Percentiles rank a stretch among this genome's conserved stretches.
Evolutionary conservation across 2,329 filamentous ascomycete species (phyloP).

Genomic region (Pyrenophora teres): DNA sequence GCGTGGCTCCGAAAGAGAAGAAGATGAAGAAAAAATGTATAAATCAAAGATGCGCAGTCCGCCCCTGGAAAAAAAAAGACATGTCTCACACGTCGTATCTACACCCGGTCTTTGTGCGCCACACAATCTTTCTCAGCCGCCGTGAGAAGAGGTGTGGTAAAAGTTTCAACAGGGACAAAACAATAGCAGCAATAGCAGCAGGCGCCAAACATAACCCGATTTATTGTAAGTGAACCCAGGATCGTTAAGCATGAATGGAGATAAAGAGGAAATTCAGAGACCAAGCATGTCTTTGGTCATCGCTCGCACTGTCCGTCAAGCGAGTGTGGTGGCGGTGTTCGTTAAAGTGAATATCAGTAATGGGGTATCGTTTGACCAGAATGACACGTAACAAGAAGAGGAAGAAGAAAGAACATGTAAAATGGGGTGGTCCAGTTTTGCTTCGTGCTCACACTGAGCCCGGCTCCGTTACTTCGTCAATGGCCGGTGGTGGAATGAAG

Average conservation of each 20-base stretch:
- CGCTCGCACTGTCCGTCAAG: background rate
- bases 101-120: no score
- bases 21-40: background rate
- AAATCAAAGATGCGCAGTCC: background rate
- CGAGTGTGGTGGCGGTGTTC: constrained; percentile 9
- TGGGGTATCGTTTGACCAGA: constrained; percentile 23
- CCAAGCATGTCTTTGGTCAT: constrained; percentile 3
- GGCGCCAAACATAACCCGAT: background rate
- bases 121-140: no score
- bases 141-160: no score
- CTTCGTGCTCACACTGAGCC: constrained; percentile 22
- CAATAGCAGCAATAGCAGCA: no score
- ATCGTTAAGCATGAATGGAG: constrained; percentile 1
- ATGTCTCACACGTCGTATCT: no score
- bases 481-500: constrained; percentile 51
- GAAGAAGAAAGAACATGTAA: constrained; percentile 1
- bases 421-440: background rate
- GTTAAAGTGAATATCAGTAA: constrained; percentile 12
- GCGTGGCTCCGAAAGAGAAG: background rate
- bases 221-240: no score
- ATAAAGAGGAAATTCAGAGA: background rate
- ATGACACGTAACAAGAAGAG: constrained; percentile 8
- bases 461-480: constrained; percentile 51
- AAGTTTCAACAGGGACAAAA: no score
- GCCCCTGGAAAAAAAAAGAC: no score